These are phyloP conservation scores for Neurospora terricola DNA, from an alignment of 495 filamentous ascomycete genomes.

Conservation along the genomic window DNA sequence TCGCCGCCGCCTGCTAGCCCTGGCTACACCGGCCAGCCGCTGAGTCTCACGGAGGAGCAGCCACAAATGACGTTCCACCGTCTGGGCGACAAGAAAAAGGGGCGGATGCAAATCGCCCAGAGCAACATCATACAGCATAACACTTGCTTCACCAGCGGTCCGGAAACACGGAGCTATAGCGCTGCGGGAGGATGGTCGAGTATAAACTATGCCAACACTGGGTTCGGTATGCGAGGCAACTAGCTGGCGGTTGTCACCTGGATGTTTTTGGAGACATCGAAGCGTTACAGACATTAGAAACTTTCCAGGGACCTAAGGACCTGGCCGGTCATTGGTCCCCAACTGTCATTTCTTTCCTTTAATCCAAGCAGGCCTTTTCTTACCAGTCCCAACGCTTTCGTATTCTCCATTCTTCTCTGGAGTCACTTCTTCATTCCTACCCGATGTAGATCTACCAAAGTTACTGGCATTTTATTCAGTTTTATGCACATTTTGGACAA, in stretches of 20 bases:
- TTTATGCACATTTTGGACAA: neutral
- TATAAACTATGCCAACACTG: neutral
- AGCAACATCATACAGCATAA: neutral
- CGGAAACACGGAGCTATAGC: neutral
- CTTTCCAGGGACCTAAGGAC: neutral
- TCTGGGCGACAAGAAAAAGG: neutral
- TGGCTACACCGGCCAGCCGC: neutral
- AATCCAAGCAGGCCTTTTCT: neutral
- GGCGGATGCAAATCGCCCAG: neutral
- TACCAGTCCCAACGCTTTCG: neutral
- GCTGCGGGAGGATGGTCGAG: neutral
- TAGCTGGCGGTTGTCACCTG: neutral
- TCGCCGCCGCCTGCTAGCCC: neutral
- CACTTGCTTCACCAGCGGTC: neutral
- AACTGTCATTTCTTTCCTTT: neutral
- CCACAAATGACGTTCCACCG: neutral
- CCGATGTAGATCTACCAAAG: neutral
- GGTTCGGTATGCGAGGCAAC: neutral
- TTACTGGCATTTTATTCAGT: neutral
- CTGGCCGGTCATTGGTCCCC: neutral
- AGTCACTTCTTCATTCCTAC: neutral
- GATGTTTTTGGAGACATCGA: neutral
- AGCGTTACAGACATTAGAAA: neutral
- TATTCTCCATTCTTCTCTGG: neutral
- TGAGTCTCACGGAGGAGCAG: neutral